Base-by-base conservation (phyloP, 371 early-diverging fungal species). In the Dinochytrium kinnereticum region DNA sequence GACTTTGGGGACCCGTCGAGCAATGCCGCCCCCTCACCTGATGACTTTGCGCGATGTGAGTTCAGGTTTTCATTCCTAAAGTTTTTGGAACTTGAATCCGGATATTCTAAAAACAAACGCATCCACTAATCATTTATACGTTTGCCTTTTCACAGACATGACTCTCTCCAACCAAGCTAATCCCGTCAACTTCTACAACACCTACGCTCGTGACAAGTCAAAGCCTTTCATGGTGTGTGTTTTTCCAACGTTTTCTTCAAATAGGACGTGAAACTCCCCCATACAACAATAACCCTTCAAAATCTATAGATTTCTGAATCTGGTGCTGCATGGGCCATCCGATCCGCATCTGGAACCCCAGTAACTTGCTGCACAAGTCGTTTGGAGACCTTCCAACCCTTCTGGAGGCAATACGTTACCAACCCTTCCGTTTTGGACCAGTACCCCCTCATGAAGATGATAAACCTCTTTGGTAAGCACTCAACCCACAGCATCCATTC, bases 111-210 rank as follows among this genome's bases (percentile, higher is more conserved):
- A 30, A 55, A 30, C 57, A 7, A 21, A 10, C 21, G 57, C 57
- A 7, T 7, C 15, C 13, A 55, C 57, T 10, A 17, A 17, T 10
- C 30, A 13, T 28, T 28, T 26, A 24, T 28, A 10, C 7, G 21
- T 55, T 13, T 13, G 10, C 10, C 26, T 7, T 55, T 55, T 26
- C 21, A 55, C 57, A 55, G 15, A 17, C 28, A 28, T 55, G 30
- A 55, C 21, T 21, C 7, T 55, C 10, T 30, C 26, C 30, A n/a
- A n/a, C n/a, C n/a, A n/a, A n/a, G n/a, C n/a, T n/a, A n/a, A n/a
- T n/a, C n/a, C n/a, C 19, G 61, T 34, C 36, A 61, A 61, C 61
- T 61, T 61, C 24, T 61, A 61, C 37, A 36, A 61, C 24, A 36
- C 36, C n/a, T 61, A 61, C 34, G 28, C 61, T 15, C 30, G 7